Conservation (phyloP, 805 yeast genomes). For the Metschnikowia lunata region DNA sequence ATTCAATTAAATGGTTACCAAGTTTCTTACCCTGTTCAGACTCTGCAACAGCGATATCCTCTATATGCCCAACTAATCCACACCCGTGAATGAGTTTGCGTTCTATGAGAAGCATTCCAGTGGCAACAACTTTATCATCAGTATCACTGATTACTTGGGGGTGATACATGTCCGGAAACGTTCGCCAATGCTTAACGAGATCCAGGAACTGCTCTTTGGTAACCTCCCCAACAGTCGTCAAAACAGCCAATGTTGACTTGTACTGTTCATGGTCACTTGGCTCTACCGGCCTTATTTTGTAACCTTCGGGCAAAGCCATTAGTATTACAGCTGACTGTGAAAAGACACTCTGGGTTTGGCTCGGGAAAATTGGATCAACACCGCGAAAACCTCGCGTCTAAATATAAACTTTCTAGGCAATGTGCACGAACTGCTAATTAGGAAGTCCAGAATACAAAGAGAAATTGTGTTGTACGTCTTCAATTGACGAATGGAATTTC, state of each 20-base stretch:
- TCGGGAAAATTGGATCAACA: neutral
- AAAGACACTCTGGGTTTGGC: too few species aligned
- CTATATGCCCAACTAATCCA: conserved; percentile 89
- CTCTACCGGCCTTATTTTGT: conserved; percentile 55
- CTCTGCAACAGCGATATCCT: conserved; percentile 79
- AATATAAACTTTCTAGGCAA: neutral
- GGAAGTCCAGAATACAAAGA: too few species aligned
- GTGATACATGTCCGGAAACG: conserved; percentile 50
- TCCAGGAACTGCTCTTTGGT: conserved; percentile 44
- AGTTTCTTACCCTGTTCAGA: conserved; percentile 79
- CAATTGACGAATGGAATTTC: too few species aligned
- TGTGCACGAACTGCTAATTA: too few species aligned
- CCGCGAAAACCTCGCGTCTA: neutral
- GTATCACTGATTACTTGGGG: conserved; percentile 63
- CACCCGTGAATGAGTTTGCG: conserved; percentile 78
- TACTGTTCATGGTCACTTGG: conserved; percentile 57
- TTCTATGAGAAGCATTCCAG: conserved; percentile 80
- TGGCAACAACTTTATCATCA: conserved; percentile 60
- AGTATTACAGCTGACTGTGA: too few species aligned
- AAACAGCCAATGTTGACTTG: conserved; percentile 54
- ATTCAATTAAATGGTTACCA: conserved; percentile 63
- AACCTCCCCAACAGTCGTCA: conserved; percentile 83
- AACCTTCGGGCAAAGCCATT: conserved; percentile 56
- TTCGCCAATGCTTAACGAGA: conserved; percentile 57
- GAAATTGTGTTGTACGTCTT: too few species aligned